Percentiles rank a stretch among this genome's conserved stretches.
Evolutionary conservation across 2,329 filamentous ascomycete species (phyloP).

Genomic region (Phoma herbarum): DNA sequence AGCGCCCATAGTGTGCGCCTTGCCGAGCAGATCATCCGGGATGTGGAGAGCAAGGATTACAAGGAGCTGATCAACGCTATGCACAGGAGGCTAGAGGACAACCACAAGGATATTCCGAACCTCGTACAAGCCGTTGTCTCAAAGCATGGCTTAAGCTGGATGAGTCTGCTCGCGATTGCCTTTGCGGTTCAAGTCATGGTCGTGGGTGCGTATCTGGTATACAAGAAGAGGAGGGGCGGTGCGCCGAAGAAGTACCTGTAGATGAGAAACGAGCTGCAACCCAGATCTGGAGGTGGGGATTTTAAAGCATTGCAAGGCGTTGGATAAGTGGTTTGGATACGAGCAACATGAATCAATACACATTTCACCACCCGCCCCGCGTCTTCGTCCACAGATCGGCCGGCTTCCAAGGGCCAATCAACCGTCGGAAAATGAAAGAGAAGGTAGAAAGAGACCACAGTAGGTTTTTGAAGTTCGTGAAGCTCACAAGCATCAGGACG

Average conservation of each 20-base stretch:
- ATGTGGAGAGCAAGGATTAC: conserved; percentile 67
- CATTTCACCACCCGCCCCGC: too few relatives aligned
- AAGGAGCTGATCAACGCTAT: conserved; percentile 61
- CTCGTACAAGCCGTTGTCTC: conserved; percentile 57
- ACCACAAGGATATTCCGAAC: conserved; percentile 62
- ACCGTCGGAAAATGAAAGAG: too few relatives aligned
- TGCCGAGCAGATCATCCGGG: conserved; percentile 62
- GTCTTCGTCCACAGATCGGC: too few relatives aligned
- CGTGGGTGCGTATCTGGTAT: conserved; percentile 73
- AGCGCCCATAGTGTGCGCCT: conserved; percentile 54
- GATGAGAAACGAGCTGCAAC: neutral
- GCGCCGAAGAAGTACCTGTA: conserved; percentile 93
- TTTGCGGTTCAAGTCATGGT: conserved; percentile 78
- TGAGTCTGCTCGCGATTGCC: conserved; percentile 73
- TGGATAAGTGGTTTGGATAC: neutral
- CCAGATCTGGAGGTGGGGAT: neutral
- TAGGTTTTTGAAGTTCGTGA: neutral
- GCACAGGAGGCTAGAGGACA: conserved; percentile 62
- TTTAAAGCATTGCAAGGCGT: neutral
- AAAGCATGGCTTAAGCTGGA: conserved; percentile 64
- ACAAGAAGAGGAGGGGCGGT: conserved; percentile 78
- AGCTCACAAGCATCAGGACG: neutral
- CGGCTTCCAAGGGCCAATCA: too few relatives aligned
- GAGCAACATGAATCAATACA: neutral
- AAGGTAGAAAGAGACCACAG: too few relatives aligned